These are phyloP conservation scores for Calonectria henricotiae DNA, from an alignment of 2,329 filamentous ascomycete genomes.

Conservation along the genomic window DNA sequence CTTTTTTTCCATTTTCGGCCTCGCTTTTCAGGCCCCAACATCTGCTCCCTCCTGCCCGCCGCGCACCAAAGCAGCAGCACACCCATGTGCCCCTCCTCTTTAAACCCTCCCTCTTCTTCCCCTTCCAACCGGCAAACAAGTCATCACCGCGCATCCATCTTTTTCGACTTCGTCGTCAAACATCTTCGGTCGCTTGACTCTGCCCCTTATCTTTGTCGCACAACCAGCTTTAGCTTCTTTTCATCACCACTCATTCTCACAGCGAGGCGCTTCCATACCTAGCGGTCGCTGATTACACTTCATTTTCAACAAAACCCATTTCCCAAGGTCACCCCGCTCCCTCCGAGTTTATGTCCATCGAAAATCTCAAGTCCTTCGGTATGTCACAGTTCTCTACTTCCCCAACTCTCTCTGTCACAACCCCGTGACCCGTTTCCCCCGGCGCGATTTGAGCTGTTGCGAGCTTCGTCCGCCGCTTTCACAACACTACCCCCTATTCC, in stretches of 20 bases:
- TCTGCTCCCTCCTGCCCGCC: conserved; percentile 30
- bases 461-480: not conserved
- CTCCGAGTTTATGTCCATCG: conserved; percentile 98
- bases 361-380: conserved; percentile 98
- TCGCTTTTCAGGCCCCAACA: conserved; percentile 24
- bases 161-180: conserved; percentile 36
- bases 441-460: not conserved
- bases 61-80: conserved; percentile 24
- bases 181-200: conserved; percentile 31
- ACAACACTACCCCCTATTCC: not conserved
- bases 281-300: conserved; percentile 68
- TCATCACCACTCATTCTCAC: conserved; percentile 45
- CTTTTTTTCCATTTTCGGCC: not conserved
- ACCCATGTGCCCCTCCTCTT: conserved; percentile 45
- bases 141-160: conserved; percentile 28
- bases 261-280: conserved; percentile 66
- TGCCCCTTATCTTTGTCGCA: conserved; percentile 32
- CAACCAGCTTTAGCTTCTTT: conserved; percentile 39
- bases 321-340: conserved; percentile 73
- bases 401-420: not conserved
- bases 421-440: not conserved
- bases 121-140: conserved; percentile 26
- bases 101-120: conserved; percentile 44
- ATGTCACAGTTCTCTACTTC: conserved; percentile 60
- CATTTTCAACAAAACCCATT: conserved; percentile 65